Conservation (phyloP, 805 yeast species). For the Sugiyamaella chiloensis region DNA sequence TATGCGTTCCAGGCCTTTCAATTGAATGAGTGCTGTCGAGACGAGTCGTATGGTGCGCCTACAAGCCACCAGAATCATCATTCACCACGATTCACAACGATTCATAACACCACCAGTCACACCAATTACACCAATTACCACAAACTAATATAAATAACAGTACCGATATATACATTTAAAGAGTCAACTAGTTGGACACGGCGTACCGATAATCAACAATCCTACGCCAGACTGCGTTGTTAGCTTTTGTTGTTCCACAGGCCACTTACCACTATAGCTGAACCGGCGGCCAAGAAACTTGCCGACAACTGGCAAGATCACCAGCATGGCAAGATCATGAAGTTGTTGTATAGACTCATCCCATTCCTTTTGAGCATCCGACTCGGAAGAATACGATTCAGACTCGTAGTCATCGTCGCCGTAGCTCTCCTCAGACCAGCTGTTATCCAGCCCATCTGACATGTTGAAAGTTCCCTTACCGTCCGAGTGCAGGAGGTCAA, state of each 20-base stretch:
- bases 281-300: conserved; percentile 60
- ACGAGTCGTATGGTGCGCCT: too few relatives aligned
- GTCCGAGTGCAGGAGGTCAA: too few relatives aligned
- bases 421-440: conserved; percentile 5
- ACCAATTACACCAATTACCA: too few relatives aligned
- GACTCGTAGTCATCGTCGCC: conserved; percentile 17
- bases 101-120: too few relatives aligned
- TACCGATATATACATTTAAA: neutral
- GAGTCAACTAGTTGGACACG: too few relatives aligned
- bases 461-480: conserved; percentile 1
- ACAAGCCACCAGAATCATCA: too few relatives aligned
- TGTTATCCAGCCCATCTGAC: neutral
- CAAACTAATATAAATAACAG: neutral
- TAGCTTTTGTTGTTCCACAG: too few relatives aligned
- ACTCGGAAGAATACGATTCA: conserved; percentile 12
- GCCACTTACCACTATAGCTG: conserved; percentile 38
- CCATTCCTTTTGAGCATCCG: conserved; percentile 69
- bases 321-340: conserved; percentile 49
- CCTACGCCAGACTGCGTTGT: conserved; percentile 15
- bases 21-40: too few relatives aligned
- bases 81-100: too few relatives aligned
- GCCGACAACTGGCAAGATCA: conserved; percentile 65
- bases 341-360: conserved; percentile 63
- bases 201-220: conserved; percentile 10
- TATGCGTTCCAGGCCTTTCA: too few relatives aligned